A percentile compares a stretch with the other conserved stretches of the same genome.
These are phyloP conservation scores for Sanghuangporus sanghuang DNA, from an alignment of 1,284 basidiomycete genomes.

Conservation along the genomic window DNA sequence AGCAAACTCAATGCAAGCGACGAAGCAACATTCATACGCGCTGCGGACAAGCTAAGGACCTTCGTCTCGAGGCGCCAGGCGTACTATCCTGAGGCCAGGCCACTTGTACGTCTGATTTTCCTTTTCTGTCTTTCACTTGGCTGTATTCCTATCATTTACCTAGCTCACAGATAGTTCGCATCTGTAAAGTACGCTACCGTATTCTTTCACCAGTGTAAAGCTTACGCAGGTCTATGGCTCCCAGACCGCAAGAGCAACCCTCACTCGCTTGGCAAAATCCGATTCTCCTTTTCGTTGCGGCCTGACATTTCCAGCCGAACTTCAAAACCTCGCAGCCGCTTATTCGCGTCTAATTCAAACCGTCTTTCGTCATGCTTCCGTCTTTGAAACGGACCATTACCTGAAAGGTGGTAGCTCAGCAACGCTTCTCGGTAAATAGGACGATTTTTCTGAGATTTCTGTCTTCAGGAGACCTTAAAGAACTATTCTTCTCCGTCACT, in stretches of 20 bases:
- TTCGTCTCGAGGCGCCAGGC: conserved; percentile 10
- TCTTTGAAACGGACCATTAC: neutral
- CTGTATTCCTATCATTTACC: neutral
- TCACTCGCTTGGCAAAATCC: conserved; percentile 4
- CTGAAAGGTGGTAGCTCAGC: neutral
- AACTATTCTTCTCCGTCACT: neutral
- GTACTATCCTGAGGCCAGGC: conserved; percentile 13
- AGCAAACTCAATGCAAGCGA: conserved; percentile 2
- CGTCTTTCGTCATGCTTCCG: neutral
- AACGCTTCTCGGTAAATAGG: neutral
- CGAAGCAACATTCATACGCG: neutral
- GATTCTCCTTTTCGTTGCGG: neutral
- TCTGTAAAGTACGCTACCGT: neutral
- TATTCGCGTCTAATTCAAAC: conserved; percentile 1
- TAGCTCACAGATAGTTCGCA: neutral
- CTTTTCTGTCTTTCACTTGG: neutral
- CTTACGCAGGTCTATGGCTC: neutral
- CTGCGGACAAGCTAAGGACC: conserved; percentile 4
- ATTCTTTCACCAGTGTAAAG: neutral
- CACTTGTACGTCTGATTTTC: neutral
- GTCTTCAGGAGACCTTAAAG: conserved; percentile 8
- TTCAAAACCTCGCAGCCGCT: neutral
- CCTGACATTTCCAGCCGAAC: neutral
- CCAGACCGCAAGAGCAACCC: conserved; percentile 9
- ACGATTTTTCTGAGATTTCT: no score